These are phyloP conservation scores for Komagataella ulmi DNA, from an alignment of 805 yeast species.

Conservation along the genomic window DNA sequence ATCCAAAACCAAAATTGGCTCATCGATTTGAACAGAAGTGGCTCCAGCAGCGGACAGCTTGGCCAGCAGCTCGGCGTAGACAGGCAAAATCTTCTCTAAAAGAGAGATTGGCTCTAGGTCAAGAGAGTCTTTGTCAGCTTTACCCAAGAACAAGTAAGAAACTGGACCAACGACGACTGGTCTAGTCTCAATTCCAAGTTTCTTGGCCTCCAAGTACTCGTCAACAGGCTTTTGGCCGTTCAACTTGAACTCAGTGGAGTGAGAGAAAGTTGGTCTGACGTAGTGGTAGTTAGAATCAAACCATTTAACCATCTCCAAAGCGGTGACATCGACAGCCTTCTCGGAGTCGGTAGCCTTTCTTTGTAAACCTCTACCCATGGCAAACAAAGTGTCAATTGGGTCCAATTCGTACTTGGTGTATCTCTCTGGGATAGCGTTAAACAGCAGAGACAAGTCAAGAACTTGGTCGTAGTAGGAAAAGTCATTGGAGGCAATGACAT, in stretches of 20 bases:
- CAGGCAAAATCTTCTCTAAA: slow-evolving; percentile 83
- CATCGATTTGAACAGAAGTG: slow-evolving; percentile 89
- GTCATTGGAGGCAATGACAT: slow-evolving; percentile 93
- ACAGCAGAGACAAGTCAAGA: slow-evolving; percentile 79
- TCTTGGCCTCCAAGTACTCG: slow-evolving; percentile 97
- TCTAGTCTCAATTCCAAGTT: slow-evolving; percentile 89
- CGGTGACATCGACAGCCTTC: slow-evolving; percentile 94
- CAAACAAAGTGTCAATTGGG: slow-evolving; percentile 85
- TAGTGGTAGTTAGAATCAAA: slow-evolving; percentile 99
- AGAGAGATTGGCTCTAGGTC: slow-evolving; percentile 90
- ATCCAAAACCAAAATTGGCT: slow-evolving; percentile 93
- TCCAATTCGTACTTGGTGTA: slow-evolving; percentile 85
- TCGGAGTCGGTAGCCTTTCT: slow-evolving; percentile 81
- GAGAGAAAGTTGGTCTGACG: slow-evolving; percentile 97
- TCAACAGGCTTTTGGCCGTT: slow-evolving; percentile 94
- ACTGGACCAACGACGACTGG: slow-evolving; percentile 97
- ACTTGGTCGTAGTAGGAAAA: slow-evolving; percentile 98
- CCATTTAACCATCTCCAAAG: slow-evolving; percentile 99
- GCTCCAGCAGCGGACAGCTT: slow-evolving; percentile 94
- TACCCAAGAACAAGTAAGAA: slow-evolving; percentile 89
- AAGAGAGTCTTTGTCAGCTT: slow-evolving; percentile 94
- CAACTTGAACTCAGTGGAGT: slow-evolving; percentile 90
- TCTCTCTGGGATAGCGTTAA: slow-evolving; percentile 95
- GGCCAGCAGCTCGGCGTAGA: slow-evolving; percentile 77
- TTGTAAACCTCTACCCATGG: slow-evolving; percentile 99